phyloP scores from a whole-genome alignment of 2,329 filamentous ascomycete genomes.

The Hymenoscyphus occultus region DNA sequence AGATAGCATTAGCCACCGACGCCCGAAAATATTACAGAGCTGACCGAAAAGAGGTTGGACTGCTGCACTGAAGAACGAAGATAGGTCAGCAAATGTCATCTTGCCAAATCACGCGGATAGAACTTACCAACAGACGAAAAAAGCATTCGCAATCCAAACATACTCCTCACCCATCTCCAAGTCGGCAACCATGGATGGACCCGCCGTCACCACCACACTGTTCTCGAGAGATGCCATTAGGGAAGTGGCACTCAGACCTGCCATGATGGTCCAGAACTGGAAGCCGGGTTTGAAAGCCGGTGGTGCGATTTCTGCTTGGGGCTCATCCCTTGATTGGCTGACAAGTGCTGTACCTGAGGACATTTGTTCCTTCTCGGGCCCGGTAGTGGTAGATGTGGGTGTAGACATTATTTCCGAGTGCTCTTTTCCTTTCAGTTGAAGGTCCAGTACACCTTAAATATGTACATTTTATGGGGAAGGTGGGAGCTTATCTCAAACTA shows the following conservation, averaged over 20 bases:
- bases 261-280: neutral
- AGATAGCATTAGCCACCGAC: constrained; percentile 42
- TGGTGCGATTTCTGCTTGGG: neutral
- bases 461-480: no score
- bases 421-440: neutral
- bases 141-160: constrained; percentile 4
- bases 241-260: neutral
- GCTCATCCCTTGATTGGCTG: neutral
- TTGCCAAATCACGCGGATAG: neutral
- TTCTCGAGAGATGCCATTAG: constrained; percentile 6
- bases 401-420: neutral
- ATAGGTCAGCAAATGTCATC: neutral
- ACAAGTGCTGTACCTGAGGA: neutral
- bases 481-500: no score
- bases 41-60: constrained; percentile 52
- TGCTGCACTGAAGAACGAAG: constrained; percentile 33
- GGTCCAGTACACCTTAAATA: no score
- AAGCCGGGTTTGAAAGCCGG: neutral
- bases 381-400: neutral
- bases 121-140: neutral
- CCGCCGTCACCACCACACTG: constrained; percentile 3
- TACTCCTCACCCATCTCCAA: neutral
- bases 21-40: constrained; percentile 51
- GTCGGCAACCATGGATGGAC: neutral
- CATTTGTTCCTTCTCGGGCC: neutral